Evolutionary conservation across 129 eudicot genomes (phyloP).

Genomic region (Helichrysum umbraculigerum): DNA sequence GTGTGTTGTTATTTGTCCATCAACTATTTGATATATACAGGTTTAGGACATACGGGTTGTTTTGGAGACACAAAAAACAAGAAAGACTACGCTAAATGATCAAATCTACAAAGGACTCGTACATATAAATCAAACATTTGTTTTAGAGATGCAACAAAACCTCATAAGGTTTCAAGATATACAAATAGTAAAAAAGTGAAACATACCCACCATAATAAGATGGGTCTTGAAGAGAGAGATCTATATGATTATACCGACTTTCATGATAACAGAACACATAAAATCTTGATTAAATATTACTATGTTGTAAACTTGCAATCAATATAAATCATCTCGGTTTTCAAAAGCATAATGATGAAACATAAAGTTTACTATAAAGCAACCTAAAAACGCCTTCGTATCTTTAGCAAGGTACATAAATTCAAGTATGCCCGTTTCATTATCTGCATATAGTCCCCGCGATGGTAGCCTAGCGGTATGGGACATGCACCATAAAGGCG

Average conservation of each 20-base stretch:
- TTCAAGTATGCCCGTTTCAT: not conserved
- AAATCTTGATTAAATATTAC: not conserved
- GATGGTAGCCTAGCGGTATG: no score
- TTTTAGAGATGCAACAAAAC: not conserved
- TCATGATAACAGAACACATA: conserved; percentile 8
- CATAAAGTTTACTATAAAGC: conserved; percentile 18
- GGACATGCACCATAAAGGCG: no score
- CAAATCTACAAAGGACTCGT: no score
- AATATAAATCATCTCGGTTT: conserved; percentile 12
- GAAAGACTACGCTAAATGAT: no score
- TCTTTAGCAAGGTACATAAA: not conserved
- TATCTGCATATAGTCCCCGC: no score
- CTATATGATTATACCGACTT: not conserved
- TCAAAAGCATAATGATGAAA: conserved; percentile 25
- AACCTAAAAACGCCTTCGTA: not conserved
- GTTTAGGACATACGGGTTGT: no score
- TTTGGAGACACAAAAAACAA: no score
- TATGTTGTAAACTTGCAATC: conserved; percentile 9
- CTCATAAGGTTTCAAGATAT: not conserved
- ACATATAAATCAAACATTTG: no score
- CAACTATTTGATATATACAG: no score
- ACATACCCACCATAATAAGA: not conserved
- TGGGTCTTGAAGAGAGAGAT: not conserved
- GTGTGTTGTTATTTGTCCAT: no score
- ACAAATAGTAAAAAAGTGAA: not conserved